Evolutionary conservation across 2,329 filamentous ascomycete species (phyloP).

Genomic region (Talaromyces sp.): DNA sequence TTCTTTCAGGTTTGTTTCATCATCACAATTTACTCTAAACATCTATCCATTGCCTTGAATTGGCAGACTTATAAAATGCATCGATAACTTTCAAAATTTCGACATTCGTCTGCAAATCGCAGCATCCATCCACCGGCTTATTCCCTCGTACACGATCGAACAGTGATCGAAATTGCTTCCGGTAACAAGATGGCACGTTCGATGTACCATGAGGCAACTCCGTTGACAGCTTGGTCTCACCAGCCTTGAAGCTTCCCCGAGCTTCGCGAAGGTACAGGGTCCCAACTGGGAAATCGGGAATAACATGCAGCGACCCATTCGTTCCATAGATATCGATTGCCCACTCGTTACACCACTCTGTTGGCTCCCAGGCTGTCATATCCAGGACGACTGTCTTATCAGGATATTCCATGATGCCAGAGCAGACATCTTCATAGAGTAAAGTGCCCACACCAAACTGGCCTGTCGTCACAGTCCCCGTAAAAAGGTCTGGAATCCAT

Average conservation of each 20-base stretch:
- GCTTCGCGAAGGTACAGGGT: slow-evolving; percentile 20
- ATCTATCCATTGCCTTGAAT: slow-evolving; percentile 20
- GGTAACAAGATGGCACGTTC: slow-evolving; percentile 21
- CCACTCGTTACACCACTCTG: slow-evolving; percentile 23
- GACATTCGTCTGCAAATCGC: slow-evolving; percentile 20
- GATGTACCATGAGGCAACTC: slow-evolving; percentile 21
- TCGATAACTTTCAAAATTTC: slow-evolving; percentile 21
- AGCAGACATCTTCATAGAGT: slow-evolving; percentile 21
- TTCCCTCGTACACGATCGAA: slow-evolving; percentile 19
- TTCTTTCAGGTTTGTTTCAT: too few species aligned
- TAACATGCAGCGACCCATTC: slow-evolving; percentile 21
- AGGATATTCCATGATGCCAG: slow-evolving; percentile 21
- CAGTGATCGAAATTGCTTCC: slow-evolving; percentile 20
- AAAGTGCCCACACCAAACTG: slow-evolving; percentile 20
- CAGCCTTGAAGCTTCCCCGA: slow-evolving; percentile 19
- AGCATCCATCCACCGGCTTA: slow-evolving; percentile 16
- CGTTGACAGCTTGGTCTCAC: slow-evolving; percentile 20
- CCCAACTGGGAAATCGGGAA: slow-evolving; percentile 20
- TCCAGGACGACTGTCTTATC: slow-evolving; percentile 21
- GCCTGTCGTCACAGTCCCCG: slow-evolving; percentile 15
- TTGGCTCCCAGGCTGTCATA: slow-evolving; percentile 23
- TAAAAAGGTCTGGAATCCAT: slow-evolving; percentile 20
- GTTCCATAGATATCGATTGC: slow-evolving; percentile 22
- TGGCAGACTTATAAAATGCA: slow-evolving; percentile 22
- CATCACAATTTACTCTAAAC: background rate